Evolutionary conservation across 129 eudicot species (phyloP).

Genomic region (Apium graveolens): DNA sequence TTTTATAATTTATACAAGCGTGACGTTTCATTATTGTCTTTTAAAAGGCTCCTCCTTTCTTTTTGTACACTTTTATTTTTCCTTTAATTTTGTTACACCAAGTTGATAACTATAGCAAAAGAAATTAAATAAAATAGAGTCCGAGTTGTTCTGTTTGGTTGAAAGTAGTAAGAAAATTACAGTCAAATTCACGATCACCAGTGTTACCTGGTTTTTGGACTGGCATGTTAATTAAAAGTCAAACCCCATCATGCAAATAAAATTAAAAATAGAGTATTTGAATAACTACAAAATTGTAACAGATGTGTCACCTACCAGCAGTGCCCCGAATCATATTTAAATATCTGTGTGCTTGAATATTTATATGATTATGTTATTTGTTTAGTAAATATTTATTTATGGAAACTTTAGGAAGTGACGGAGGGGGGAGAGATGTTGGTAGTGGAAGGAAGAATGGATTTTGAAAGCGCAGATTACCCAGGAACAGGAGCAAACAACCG

Average conservation of each 20-base stretch:
- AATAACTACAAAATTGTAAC: background rate
- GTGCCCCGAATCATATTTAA: background rate
- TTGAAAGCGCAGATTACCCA: conserved; percentile 22
- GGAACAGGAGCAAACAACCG: conserved; percentile 33
- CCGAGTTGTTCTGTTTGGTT: background rate
- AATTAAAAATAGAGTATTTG: background rate
- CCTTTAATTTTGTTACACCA: background rate
- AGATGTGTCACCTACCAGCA: background rate
- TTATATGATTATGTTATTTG: too few relatives aligned
- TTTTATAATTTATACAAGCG: background rate
- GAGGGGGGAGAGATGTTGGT: background rate
- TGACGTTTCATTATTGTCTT: background rate
- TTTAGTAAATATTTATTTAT: too few relatives aligned
- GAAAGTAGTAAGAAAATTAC: background rate
- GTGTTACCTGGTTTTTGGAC: background rate
- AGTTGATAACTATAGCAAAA: too few relatives aligned
- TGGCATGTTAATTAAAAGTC: background rate
- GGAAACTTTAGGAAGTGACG: too few relatives aligned
- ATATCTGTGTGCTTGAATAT: background rate
- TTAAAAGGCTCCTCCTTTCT: background rate
- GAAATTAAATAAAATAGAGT: too few relatives aligned
- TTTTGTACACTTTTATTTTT: background rate
- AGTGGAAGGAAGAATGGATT: conserved; percentile 12
- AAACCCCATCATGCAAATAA: background rate
- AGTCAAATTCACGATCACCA: background rate